Conservation (phyloP, 2,329 filamentous ascomycete species). For the Phyllosticta capitalensis region DNA sequence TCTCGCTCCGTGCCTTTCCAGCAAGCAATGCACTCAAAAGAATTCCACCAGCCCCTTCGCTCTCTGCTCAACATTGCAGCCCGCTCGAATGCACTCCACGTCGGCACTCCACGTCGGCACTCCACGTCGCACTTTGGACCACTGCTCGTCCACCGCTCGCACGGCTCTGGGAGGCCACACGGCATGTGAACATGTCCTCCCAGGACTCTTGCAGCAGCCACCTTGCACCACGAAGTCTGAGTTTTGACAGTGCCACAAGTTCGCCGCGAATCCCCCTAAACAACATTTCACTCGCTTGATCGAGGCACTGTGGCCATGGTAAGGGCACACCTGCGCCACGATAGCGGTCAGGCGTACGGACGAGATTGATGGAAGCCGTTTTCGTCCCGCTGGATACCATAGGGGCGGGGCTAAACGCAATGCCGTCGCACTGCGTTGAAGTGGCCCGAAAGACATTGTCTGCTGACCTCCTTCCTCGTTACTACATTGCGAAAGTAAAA, state of each 20-base stretch:
- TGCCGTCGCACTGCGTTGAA: conserved; percentile 4
- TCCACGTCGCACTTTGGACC: not conserved
- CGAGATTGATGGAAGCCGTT: too few species aligned
- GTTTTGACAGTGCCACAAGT: not conserved
- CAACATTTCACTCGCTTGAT: too few species aligned
- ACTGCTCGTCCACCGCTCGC: not conserved
- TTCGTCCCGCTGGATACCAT: not conserved
- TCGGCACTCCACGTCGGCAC: too few species aligned
- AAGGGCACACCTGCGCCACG: not conserved
- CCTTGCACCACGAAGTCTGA: not conserved
- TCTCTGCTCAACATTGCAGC: too few species aligned
- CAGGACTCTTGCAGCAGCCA: not conserved
- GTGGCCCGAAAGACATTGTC: conserved; percentile 5
- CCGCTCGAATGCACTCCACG: too few species aligned
- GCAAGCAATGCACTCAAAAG: too few species aligned
- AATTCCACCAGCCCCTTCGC: too few species aligned
- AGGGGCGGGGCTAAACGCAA: not conserved
- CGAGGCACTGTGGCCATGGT: not conserved
- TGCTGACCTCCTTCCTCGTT: conserved; percentile 7
- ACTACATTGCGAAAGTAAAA: not conserved
- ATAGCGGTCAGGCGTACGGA: not conserved
- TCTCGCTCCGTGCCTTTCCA: too few species aligned
- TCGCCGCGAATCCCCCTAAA: not conserved
- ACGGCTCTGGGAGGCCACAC: not conserved
- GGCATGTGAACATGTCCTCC: not conserved